Percentiles rank a stretch among this genome's conserved stretches.
These are phyloP conservation scores for Kokia cookei DNA, from an alignment of 441 rosid species.

Conservation along the genomic window DNA sequence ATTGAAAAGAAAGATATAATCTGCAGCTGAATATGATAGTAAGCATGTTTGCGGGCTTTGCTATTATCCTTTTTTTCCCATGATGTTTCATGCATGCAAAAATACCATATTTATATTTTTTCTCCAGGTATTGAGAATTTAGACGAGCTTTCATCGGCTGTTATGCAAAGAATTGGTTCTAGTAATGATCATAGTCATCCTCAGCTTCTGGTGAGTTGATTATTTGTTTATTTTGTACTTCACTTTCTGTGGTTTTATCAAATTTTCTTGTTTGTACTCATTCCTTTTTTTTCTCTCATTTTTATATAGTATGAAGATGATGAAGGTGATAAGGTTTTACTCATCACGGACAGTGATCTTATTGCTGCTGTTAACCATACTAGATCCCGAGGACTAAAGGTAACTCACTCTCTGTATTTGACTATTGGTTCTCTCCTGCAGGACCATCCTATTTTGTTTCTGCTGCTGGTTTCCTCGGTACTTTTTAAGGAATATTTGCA, in stretches of 20 bases:
- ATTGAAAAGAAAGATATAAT: not conserved
- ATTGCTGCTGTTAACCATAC: slow-evolving; percentile 57
- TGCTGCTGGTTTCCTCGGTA: not conserved
- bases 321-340: slow-evolving; percentile 73
- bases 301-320: slow-evolving; percentile 65
- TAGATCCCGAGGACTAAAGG: slow-evolving; percentile 62
- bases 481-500: not conserved
- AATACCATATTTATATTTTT: slow-evolving; percentile 3
- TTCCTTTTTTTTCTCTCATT: not conserved
- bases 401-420: slow-evolving; percentile 7
- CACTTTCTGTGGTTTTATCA: not conserved
- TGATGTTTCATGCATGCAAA: not conserved
- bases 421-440: not conserved
- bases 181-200: slow-evolving; percentile 30
- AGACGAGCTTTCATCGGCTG: slow-evolving; percentile 49
- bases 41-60: not conserved
- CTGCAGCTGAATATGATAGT: not conserved
- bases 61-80: not conserved
- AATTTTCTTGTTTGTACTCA: not conserved
- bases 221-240: not conserved
- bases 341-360: slow-evolving; percentile 64
- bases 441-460: not conserved
- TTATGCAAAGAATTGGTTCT: slow-evolving; percentile 57
- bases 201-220: slow-evolving; percentile 54
- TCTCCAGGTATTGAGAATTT: slow-evolving; percentile 51